phyloP scores from a whole-genome alignment of 192 early-diverging fungal species.

The Umbelopsis sp. region DNA sequence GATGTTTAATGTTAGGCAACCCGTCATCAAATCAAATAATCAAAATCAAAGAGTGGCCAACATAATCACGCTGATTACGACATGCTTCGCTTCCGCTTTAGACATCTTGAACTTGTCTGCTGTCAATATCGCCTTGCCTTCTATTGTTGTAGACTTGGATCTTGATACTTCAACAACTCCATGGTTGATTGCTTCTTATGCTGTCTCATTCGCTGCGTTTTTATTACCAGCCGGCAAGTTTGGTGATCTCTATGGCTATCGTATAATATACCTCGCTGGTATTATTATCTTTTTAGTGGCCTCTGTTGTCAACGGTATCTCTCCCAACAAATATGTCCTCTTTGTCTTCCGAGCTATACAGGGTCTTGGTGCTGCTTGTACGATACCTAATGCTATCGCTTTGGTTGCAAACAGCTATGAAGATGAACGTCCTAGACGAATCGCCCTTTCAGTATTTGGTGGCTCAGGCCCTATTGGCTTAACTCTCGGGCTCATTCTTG shows the following conservation, averaged over 20 bases:
- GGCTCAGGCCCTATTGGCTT: slow-evolving; percentile 38
- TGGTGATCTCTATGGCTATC: slow-evolving; percentile 42
- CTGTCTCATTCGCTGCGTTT: slow-evolving; percentile 39
- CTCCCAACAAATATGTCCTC: slow-evolving; percentile 35
- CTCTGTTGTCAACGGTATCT: slow-evolving; percentile 41
- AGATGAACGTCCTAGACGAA: slow-evolving; percentile 30
- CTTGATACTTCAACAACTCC: background rate
- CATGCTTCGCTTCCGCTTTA: slow-evolving; percentile 41
- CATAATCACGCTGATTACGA: slow-evolving; percentile 25
- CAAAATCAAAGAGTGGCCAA: background rate
- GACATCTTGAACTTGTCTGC: slow-evolving; percentile 43
- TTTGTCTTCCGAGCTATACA: slow-evolving; percentile 44
- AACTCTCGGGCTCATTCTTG: slow-evolving; percentile 36
- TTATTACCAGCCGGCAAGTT: slow-evolving; percentile 36
- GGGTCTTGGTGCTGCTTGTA: slow-evolving; percentile 42
- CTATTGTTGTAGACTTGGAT: slow-evolving; percentile 23
- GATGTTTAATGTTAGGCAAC: too few relatives aligned
- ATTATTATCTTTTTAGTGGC: slow-evolving; percentile 34
- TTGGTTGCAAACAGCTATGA: slow-evolving; percentile 35
- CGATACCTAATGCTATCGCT: slow-evolving; percentile 37
- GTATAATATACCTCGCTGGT: slow-evolving; percentile 35
- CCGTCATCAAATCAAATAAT: background rate
- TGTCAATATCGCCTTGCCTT: slow-evolving; percentile 43
- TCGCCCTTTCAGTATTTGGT: slow-evolving; percentile 36
- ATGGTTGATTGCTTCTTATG: slow-evolving; percentile 35